Base-by-base conservation (phyloP, 1,284 basidiomycete species). In the Filobasidium uniguttulatum region DNA sequence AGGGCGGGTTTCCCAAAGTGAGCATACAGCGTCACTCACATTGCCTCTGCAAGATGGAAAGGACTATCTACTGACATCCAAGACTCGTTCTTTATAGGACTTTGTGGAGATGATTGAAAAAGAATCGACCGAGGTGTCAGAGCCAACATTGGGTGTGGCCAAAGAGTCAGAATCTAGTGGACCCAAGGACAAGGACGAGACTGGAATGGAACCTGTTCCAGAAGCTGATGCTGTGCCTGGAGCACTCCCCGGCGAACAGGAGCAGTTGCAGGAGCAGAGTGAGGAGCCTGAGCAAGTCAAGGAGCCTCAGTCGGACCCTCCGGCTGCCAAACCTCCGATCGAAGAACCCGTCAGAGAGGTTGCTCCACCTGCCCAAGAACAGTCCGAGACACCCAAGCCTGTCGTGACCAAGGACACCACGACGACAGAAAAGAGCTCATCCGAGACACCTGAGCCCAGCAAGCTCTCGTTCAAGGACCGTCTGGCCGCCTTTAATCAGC, bases 1-100 rank as follows among this genome's bases (percentile, higher is more conserved):
- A 55, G 0, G 68, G 68, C 29, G 68, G 68, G 2, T 70, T 70
- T 49, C 68, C 68, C 9, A 68, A 63, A 54, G 67, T 69, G 37
- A 38, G 50, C 22, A 57, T 49, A 30, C 31, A 20, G 10, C 14
- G 8, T 45, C 14, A 25, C 8, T n/a, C 25, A 28, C 14, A 20
- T 26, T 26, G n/a, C 20, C n/a, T 29, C 26, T 23, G 35, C 14
- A 10, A 10, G 9, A 35, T 2, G 12, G 5, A 47, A 34, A 23
- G 25, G 31, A 29, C 23, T n/a, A 35, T 34, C 9, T 2, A 8
- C 5, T 2, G 25, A 3, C 15, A n/a, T 26, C 20, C 19, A n/a
- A n/a, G n/a, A n/a, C n/a, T n/a, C 10, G 10, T 23, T n/a, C 30
- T 30, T 17, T 9, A 15, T 34, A 44, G 17, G 40, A 36, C 26